phyloP scores from a whole-genome alignment of 2,329 filamentous ascomycete genomes.

The Phoma sp. region DNA sequence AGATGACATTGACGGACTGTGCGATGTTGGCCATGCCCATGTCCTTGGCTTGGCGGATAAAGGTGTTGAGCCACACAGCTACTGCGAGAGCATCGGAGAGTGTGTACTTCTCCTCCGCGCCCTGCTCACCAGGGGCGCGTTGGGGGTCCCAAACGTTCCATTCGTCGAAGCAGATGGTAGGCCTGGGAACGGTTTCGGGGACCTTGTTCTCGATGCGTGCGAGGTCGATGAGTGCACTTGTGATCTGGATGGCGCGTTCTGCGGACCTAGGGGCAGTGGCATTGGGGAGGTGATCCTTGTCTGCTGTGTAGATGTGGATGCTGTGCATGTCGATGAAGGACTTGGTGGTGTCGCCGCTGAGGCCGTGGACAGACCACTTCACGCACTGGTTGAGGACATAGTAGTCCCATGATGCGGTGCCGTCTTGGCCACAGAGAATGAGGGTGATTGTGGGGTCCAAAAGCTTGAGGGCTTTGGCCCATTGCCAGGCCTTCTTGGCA shows the following conservation, averaged over 20 bases:
- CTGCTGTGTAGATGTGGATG: slow-evolving; percentile 78
- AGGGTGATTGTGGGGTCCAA: slow-evolving; percentile 71
- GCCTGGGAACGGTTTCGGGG: slow-evolving; percentile 63
- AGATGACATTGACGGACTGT: slow-evolving; percentile 79
- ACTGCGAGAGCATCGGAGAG: slow-evolving; percentile 79
- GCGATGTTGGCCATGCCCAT: slow-evolving; percentile 81
- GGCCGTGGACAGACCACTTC: slow-evolving; percentile 56
- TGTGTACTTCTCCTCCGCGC: slow-evolving; percentile 74
- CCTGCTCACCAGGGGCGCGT: slow-evolving; percentile 71
- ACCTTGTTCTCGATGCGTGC: slow-evolving; percentile 72
- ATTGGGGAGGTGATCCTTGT: slow-evolving; percentile 50
- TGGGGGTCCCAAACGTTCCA: slow-evolving; percentile 84
- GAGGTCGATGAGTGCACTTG: slow-evolving; percentile 72
- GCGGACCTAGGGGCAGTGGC: slow-evolving; percentile 67
- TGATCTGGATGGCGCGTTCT: slow-evolving; percentile 75
- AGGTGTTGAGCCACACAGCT: slow-evolving; percentile 75
- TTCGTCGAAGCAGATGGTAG: slow-evolving; percentile 81
- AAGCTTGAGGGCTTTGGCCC: slow-evolving; percentile 75
- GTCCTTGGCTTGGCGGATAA: slow-evolving; percentile 72
- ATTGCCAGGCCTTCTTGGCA: slow-evolving; percentile 71
- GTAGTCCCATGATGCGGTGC: slow-evolving; percentile 73
- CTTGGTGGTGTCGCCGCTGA: slow-evolving; percentile 55
- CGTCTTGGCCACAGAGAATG: slow-evolving; percentile 77
- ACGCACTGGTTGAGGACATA: slow-evolving; percentile 74
- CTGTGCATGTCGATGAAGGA: slow-evolving; percentile 77